Evolutionary conservation across 768 basidiomycete genomes (phyloP), one percentile per base, ranked within the genome.

Genomic region (Dictyophora rubrovolvata): DNA sequence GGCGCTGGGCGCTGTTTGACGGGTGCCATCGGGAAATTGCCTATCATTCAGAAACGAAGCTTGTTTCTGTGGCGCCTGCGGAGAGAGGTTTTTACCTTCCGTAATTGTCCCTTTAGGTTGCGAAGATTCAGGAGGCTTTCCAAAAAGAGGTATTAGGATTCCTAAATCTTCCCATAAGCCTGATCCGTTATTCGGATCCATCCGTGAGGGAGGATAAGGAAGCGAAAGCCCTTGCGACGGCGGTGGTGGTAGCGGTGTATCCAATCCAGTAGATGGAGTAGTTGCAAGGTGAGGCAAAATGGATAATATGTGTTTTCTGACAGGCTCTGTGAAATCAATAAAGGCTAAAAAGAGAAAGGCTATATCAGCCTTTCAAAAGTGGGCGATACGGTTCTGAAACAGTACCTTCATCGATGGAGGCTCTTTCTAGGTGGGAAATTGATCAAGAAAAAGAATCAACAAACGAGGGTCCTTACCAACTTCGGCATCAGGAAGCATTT

Each of bases 291-390:
- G 77, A 0, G 94, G 89, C 66, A 86, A 91, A 47, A 83, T 75
- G 53, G 81, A 77, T 2, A 98, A 73, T 1, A 99, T 71, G 49
- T 80, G 73, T 59, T 85, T 81, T 37, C 89, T 84, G n/a, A 92
- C 84, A 35, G 87, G 85, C 9, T 77, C 77, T 2, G 93, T 89
- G 58, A 98, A 80, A 69, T 98, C 95, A 59, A 98, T 83, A 70
- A 94, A 99, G 0, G 91, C 93, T 58, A n/a, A 2, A 22, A n/a
- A 12, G 47, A n/a, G 2, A 52, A 34, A 11, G 50, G 8, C 33
- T n/a, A 28, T 65, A 20, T 11, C 21, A 21, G 14, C 14, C 21
- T n/a, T 11, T 11, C 22, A 21, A n/a, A 33, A 50, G 17, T 11
- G 21, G 21, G n/a, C 4, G 20, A 62, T 54, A 52, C 14, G 36